A percentile compares a stretch with the other conserved stretches of the same genome.
Conservation (phyloP, 73 alveolate species). For the Diophrys appendiculata region DNA sequence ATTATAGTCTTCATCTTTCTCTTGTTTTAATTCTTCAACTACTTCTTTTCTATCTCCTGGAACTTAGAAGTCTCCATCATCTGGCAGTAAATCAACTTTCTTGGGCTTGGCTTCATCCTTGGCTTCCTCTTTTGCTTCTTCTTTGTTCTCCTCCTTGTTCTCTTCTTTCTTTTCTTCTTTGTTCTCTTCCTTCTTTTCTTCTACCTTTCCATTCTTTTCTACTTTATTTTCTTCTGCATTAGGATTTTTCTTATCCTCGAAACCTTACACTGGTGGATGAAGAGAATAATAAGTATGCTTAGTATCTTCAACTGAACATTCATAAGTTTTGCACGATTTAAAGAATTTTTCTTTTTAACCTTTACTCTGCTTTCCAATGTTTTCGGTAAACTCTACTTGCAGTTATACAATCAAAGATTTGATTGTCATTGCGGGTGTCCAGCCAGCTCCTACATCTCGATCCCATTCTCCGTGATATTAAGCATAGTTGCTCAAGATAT, state of each 20-base stretch:
- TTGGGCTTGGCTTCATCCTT: too few relatives aligned
- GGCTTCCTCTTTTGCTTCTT: background rate
- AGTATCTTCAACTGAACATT: background rate
- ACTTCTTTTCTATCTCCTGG: background rate
- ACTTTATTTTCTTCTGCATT: background rate
- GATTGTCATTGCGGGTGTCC: background rate
- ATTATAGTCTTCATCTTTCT: background rate
- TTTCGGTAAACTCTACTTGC: background rate
- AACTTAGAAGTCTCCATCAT: too few relatives aligned
- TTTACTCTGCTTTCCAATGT: background rate
- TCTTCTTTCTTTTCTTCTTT: background rate
- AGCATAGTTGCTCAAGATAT: background rate
- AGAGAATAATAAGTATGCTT: background rate
- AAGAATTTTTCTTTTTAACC: background rate
- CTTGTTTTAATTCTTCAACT: background rate
- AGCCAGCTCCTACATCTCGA: background rate
- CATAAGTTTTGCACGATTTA: background rate
- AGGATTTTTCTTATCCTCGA: background rate
- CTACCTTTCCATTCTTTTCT: background rate
- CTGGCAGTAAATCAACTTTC: too few relatives aligned
- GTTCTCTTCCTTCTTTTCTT: background rate
- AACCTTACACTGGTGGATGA: background rate
- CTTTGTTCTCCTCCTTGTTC: background rate
- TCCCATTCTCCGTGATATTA: background rate
- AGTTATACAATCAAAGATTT: background rate